A percentile compares a stretch with the other conserved stretches of the same genome.
Evolutionary conservation across 768 basidiomycete genomes (phyloP).

Genomic region (Astraeus odoratus): DNA sequence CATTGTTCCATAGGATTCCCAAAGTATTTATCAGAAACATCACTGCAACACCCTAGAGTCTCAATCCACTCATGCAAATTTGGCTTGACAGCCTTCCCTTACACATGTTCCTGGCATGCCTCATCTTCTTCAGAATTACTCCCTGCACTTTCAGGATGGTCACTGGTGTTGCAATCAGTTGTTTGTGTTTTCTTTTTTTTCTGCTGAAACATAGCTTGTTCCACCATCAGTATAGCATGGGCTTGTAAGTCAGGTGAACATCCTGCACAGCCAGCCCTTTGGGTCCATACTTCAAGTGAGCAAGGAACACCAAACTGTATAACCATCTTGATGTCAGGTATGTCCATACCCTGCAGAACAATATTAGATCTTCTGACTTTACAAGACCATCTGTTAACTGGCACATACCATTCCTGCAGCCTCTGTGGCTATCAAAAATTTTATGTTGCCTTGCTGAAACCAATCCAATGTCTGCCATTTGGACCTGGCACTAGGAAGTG

Average conservation of each 20-base stretch:
- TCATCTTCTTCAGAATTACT: no score
- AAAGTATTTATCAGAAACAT: constrained; percentile 27
- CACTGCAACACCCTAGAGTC: constrained; percentile 20
- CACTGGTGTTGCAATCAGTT: no score
- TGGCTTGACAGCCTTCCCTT: constrained; percentile 27
- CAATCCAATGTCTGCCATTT: constrained; percentile 20
- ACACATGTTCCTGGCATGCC: constrained; percentile 6
- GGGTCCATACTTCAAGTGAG: background rate
- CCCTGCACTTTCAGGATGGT: no score
- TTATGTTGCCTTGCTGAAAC: constrained; percentile 19
- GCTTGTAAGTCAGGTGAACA: background rate
- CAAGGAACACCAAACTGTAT: background rate
- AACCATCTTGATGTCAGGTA: background rate
- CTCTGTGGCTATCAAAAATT: constrained; percentile 28
- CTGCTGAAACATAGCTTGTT: no score
- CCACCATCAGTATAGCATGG: background rate
- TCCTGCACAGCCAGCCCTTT: background rate
- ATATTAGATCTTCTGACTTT: background rate
- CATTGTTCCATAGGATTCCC: constrained; percentile 17
- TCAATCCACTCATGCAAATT: constrained; percentile 25
- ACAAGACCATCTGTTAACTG: background rate
- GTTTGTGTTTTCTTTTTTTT: no score
- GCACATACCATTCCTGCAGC: constrained; percentile 31
- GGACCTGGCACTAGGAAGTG: constrained; percentile 12
- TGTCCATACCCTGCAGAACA: background rate